phyloP scores from a whole-genome alignment of 1,284 basidiomycete species.

The Kwoniella shivajii region DNA sequence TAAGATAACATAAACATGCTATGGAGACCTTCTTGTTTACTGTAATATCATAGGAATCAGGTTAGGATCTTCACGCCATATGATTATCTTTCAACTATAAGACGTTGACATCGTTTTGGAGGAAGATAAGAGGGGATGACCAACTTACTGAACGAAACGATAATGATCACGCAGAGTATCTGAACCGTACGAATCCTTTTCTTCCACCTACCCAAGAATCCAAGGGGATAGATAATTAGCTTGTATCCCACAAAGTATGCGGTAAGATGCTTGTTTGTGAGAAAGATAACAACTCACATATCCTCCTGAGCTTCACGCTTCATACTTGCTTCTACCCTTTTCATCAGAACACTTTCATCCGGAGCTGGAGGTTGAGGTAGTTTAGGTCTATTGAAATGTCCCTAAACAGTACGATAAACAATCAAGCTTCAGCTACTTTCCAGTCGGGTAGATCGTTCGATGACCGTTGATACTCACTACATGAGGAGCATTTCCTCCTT shows the following conservation, averaged over 20 bases:
- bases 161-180: constrained; percentile 31
- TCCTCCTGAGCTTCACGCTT: constrained; percentile 31
- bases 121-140: background rate
- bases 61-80: too few relatives aligned
- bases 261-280: too few relatives aligned
- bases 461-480: constrained; percentile 43
- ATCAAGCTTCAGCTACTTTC: too few relatives aligned
- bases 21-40: constrained; percentile 34
- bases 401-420: constrained; percentile 17
- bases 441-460: too few relatives aligned
- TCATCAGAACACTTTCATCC: constrained; percentile 26
- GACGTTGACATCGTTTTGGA: background rate
- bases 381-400: constrained; percentile 43
- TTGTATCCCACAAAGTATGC: too few relatives aligned
- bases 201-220: constrained; percentile 30
- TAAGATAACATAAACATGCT: constrained; percentile 28
- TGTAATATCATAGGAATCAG: constrained; percentile 4
- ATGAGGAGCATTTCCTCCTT: constrained; percentile 47
- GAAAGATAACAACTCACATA: too few relatives aligned
- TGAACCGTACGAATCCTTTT: constrained; percentile 38
- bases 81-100: too few relatives aligned
- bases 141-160: constrained; percentile 36
- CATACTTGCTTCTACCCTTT: constrained; percentile 31
- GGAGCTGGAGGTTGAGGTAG: constrained; percentile 24
- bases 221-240: background rate